Evolutionary conservation across 495 filamentous ascomycete species (phyloP).

Genomic region (Hyaloscypha bicolor): DNA sequence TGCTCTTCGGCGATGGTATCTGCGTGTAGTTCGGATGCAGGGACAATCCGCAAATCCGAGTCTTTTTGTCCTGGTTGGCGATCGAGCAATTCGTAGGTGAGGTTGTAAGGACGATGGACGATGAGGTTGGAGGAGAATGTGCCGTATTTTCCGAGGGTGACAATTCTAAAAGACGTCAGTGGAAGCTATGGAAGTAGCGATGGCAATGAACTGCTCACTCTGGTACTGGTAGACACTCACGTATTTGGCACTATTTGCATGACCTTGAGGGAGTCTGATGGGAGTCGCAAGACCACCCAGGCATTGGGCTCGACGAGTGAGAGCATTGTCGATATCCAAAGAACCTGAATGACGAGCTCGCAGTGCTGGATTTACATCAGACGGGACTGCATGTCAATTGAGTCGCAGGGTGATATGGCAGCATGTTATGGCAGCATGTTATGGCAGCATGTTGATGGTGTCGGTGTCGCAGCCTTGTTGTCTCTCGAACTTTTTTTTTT

Average conservation of each 20-base stretch:
- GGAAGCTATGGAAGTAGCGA: conserved; percentile 24
- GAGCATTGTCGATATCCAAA: conserved; percentile 37
- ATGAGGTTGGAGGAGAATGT: conserved; percentile 83
- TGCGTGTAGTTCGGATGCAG: conserved; percentile 78
- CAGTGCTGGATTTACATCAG: neutral
- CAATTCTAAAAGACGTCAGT: conserved; percentile 56
- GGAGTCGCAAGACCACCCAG: conserved; percentile 66
- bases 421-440: neutral
- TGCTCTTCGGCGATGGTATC: conserved; percentile 67
- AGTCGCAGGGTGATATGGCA: neutral
- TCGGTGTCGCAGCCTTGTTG: neutral
- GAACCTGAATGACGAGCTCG: neutral
- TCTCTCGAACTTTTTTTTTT: neutral
- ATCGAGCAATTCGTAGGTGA: conserved; percentile 88
- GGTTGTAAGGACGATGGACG: conserved; percentile 83
- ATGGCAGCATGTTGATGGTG: neutral
- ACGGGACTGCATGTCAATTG: neutral
- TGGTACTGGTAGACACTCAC: conserved; percentile 55
- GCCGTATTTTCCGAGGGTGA: conserved; percentile 89
- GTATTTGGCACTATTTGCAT: conserved; percentile 72
- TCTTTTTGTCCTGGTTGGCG: conserved; percentile 54
- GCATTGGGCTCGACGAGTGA: conserved; percentile 61
- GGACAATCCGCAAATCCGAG: conserved; percentile 73
- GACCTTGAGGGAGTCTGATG: conserved; percentile 65
- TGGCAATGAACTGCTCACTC: conserved; percentile 28